A percentile compares a stretch with the other conserved stretches of the same genome.
Conservation (phyloP, 371 early-diverging fungal species). For the Rhizopus arrhizus region DNA sequence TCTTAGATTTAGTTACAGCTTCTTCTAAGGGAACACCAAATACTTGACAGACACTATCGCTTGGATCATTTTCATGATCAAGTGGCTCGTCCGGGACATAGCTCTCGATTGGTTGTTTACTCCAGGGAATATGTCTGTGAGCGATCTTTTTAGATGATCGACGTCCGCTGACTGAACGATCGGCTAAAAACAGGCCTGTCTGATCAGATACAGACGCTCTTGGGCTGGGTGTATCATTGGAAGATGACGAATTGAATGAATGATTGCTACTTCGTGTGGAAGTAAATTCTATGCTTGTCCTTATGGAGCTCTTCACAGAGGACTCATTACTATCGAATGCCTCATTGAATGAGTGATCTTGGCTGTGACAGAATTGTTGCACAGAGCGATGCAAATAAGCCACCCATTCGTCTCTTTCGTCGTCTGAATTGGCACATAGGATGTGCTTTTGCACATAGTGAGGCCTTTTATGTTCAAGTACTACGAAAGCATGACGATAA, state of each 20-base stretch:
- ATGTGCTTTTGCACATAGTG: slow-evolving; percentile 71
- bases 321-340: background rate
- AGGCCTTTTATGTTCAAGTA: slow-evolving; percentile 69
- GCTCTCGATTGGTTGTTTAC: slow-evolving; percentile 8
- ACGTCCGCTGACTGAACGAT: background rate
- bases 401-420: slow-evolving; percentile 89
- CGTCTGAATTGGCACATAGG: slow-evolving; percentile 85
- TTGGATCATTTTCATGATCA: slow-evolving; percentile 4
- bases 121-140: slow-evolving; percentile 8
- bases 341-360: background rate
- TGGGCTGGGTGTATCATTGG: background rate
- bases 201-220: background rate
- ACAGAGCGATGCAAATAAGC: slow-evolving; percentile 5
- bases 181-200: background rate
- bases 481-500: slow-evolving; percentile 76
- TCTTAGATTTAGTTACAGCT: slow-evolving; percentile 62
- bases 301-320: background rate
- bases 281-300: background rate
- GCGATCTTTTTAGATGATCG: slow-evolving; percentile 30
- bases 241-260: background rate
- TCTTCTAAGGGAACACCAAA: slow-evolving; percentile 76
- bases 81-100: slow-evolving; percentile 16
- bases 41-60: slow-evolving; percentile 44
- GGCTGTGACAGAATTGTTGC: background rate
- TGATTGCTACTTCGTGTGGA: background rate